Evolutionary conservation across 306 rosid genomes (phyloP), one percentile per base, ranked within the genome.

Genomic region (Carpinus fangiana): DNA sequence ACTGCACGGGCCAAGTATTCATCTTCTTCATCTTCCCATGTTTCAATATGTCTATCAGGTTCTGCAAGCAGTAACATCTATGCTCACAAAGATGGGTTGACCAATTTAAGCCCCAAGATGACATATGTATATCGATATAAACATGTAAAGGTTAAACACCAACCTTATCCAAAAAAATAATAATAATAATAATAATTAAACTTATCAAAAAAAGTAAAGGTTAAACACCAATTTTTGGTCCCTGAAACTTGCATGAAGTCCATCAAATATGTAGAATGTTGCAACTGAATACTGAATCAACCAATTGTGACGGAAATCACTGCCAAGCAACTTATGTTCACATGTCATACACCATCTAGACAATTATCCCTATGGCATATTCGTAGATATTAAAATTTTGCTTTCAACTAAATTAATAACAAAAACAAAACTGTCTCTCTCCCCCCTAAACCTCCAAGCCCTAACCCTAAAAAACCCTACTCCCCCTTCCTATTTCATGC

Each of bases 11-110:
- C 89, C 84, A 93, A 84, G 85, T 86, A 91, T 64, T 90, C 89
- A 57, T 93, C 95, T 77, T 91, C 97, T 76, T 91, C 89, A 67
- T 89, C 96, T 84, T 93, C 93, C 93, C 96, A 93, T 26, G 86
- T 82, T 73, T 86, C 91, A 76, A 79, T 34, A 50, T 62, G 46
- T 38, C 72, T 62, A 61, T 84, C 90, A 31, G 81, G 77, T 74
- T 61, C 92, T 86, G 87, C 80, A 86, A 78, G 67, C 46, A 82
- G 80, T 77, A 85, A 81, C 75, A 28, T 65, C 71, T 43, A 55
- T 53, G 50, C 76, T 71, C 79, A 70, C 72, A 74, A 73, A n/a
- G 41, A 73, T 51, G 70, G 18, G 70, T 43, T 66, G 53, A n/a
- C 56, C 14, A 28, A 68, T 23, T 65, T 36, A 43, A 70, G 48